phyloP scores from a whole-genome alignment of 2,329 filamentous ascomycete genomes.

The Aspergillus ochraceoroseus region DNA sequence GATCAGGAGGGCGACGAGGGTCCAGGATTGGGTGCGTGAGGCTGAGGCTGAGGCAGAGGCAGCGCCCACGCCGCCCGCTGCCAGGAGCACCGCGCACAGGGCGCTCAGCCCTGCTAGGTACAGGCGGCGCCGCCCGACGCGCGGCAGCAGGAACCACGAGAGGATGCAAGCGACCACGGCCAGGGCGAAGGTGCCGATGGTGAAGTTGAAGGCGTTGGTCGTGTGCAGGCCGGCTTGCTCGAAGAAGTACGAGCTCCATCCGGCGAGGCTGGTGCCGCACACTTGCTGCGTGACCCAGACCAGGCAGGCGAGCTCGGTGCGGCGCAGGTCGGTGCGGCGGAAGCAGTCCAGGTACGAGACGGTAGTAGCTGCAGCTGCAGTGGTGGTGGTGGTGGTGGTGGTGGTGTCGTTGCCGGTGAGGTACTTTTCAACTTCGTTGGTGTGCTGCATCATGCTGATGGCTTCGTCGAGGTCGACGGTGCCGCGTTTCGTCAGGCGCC shows the following conservation, averaged over 20 bases:
- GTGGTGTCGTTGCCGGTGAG: constrained; percentile 66
- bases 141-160: constrained; percentile 48
- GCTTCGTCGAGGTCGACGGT: constrained; percentile 75
- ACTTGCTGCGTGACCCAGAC: constrained; percentile 59
- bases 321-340: constrained; percentile 67
- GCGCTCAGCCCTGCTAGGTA: constrained; percentile 31
- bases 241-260: constrained; percentile 56
- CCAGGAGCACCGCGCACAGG: constrained; percentile 27
- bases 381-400: too few relatives aligned
- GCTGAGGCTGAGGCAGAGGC: constrained; percentile 25
- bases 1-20: constrained; percentile 48
- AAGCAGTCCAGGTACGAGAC: constrained; percentile 76
- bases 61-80: constrained; percentile 28
- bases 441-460: constrained; percentile 83
- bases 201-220: constrained; percentile 36
- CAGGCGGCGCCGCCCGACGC: constrained; percentile 39
- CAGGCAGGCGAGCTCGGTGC: constrained; percentile 64
- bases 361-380: too few relatives aligned
- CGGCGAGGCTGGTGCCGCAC: constrained; percentile 56
- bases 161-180: constrained; percentile 49
- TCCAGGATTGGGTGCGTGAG: constrained; percentile 36
- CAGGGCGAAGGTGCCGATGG: constrained; percentile 57
- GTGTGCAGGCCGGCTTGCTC: constrained; percentile 45
- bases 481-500: constrained; percentile 52
- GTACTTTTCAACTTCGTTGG: constrained; percentile 68